These are phyloP conservation scores for Syzygium aqueum DNA, from an alignment of 345 rosid species.

Conservation along the genomic window DNA sequence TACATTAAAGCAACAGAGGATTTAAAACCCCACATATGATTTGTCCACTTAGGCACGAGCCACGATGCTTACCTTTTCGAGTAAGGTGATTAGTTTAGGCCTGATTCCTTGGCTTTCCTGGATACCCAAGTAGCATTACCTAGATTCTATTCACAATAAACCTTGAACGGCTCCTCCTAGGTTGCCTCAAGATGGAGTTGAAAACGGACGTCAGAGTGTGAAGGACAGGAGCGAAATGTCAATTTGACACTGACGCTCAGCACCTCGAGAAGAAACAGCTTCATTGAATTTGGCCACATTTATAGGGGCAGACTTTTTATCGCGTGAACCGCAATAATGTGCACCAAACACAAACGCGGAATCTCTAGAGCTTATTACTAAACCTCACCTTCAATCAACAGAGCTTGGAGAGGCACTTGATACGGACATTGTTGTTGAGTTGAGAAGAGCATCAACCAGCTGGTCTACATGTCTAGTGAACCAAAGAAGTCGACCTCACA, in stretches of 20 bases:
- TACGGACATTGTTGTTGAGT: neutral
- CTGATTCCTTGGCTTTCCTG: neutral
- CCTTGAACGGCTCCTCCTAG: neutral
- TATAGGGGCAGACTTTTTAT: neutral
- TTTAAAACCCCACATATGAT: neutral
- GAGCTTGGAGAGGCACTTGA: neutral
- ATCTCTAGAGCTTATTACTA: neutral
- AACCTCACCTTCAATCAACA: neutral
- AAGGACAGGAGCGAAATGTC: neutral
- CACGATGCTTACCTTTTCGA: neutral
- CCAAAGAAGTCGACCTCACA: neutral
- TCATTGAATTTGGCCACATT: neutral
- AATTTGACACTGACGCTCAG: neutral
- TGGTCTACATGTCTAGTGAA: neutral
- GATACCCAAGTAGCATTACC: neutral
- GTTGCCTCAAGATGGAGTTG: neutral
- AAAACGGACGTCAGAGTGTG: neutral
- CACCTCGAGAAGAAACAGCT: neutral
- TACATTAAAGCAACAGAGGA: neutral
- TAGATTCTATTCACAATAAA: neutral
- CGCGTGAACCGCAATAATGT: neutral
- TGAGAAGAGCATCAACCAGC: neutral
- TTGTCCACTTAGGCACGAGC: neutral
- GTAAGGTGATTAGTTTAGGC: neutral
- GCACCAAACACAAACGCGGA: neutral